Evolutionary conservation across 129 eudicot species (phyloP), one percentile per base, ranked within the genome.

Genomic region (Pittosporum tobira): DNA sequence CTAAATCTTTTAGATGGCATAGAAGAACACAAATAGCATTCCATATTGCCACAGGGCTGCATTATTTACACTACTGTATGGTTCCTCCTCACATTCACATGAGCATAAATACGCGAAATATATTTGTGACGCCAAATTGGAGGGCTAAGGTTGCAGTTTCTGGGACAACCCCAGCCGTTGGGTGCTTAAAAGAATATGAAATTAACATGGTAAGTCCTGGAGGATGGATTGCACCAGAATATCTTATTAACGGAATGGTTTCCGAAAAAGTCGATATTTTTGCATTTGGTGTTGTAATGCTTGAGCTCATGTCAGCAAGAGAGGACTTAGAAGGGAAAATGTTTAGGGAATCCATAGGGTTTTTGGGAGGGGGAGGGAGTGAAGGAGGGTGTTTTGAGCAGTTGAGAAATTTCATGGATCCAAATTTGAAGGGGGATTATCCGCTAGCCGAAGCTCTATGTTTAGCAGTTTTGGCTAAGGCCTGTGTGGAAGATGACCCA

Each of bases 391-490:
- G 87, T 68, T 87, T 82, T 69, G 91, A 77, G 61, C 83, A 77
- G 50, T 29, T 87, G 72, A 79, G 69, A 73, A 69, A 57, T 49
- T 87, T 82, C 46, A 71, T 87, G 68, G 95, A 87, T 68, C 87
- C 87, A 26, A 36, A 71, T 62, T 53, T 87, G 64, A 87, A 65
- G 43, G 91, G 77, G 20, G 91, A 82, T 59, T 87, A 87, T 59
- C 82, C 87, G 48, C 56, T 87, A 46, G 91, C 95, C 7, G 95
- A 87, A 79, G 95, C 95, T 21, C 71, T 87, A 64, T 82, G 95
- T 66, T 66, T 87, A 34, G 90, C 84, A 24, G 95, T 87, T 44
- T 74, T 87, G 72, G 95, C 91, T 44, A 75, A 81, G 53, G 83
- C 95, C 29, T 87, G 95, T 71, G 80, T 82, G 18, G 95, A 82